A percentile compares a stretch with the other conserved stretches of the same genome.
Evolutionary conservation across 148 eudicot species (phyloP).

Genomic region (Selenicereus undatus): DNA sequence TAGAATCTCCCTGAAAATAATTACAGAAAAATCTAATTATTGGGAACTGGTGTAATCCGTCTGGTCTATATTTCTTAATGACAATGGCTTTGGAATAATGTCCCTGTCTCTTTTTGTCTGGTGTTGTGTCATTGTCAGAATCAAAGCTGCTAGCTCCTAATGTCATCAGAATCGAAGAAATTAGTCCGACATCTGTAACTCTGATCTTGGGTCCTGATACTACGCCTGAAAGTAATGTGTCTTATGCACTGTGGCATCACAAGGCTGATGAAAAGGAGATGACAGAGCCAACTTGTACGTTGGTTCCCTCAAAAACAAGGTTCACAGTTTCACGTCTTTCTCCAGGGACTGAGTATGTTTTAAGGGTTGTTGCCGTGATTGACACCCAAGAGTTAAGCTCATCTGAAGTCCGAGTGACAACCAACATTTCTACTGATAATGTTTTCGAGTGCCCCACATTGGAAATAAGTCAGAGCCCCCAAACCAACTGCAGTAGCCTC

Average conservation of each 20-base stretch:
- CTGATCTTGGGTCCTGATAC: slow-evolving; percentile 43
- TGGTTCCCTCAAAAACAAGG: slow-evolving; percentile 46
- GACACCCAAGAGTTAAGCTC: slow-evolving; percentile 35
- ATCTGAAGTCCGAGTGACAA: slow-evolving; percentile 44
- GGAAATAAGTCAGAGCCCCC: slow-evolving; percentile 66
- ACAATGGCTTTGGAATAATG: slow-evolving; percentile 3
- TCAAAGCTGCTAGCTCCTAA: slow-evolving; percentile 26
- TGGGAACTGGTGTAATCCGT: neutral
- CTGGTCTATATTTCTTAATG: neutral
- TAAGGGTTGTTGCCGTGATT: slow-evolving; percentile 49
- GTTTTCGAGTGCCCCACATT: slow-evolving; percentile 17
- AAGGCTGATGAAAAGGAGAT: slow-evolving; percentile 49
- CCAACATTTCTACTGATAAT: slow-evolving; percentile 22
- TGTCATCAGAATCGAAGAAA: slow-evolving; percentile 47
- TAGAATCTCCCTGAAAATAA: too few relatives aligned
- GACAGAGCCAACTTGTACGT: slow-evolving; percentile 51
- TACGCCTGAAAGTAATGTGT: slow-evolving; percentile 21
- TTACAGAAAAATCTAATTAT: neutral
- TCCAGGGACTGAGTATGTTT: slow-evolving; percentile 56
- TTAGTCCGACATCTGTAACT: slow-evolving; percentile 44
- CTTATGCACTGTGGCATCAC: slow-evolving; percentile 65
- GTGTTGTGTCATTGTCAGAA: slow-evolving; percentile 36
- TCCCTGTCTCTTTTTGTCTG: neutral
- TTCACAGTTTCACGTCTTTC: slow-evolving; percentile 47
- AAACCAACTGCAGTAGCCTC: slow-evolving; percentile 73